These are phyloP conservation scores for Sclerotinia borealis DNA, from an alignment of 2,329 filamentous ascomycete species.

Conservation along the genomic window DNA sequence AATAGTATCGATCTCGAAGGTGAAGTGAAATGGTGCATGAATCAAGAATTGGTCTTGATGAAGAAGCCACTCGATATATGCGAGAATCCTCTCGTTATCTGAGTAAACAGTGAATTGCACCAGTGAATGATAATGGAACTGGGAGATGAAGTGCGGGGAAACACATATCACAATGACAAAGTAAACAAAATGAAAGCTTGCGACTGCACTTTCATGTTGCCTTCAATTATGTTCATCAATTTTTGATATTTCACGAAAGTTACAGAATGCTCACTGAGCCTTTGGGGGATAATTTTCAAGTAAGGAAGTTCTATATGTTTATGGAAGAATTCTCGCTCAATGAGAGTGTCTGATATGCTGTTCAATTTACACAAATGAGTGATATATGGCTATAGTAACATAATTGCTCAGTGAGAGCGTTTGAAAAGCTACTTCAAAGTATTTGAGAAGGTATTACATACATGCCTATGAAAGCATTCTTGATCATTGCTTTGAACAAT, in stretches of 20 bases:
- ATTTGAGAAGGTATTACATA: not conserved
- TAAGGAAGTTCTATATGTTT: not conserved
- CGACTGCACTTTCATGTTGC: not conserved
- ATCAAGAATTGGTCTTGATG: not conserved
- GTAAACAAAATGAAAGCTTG: not conserved
- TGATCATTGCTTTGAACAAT: not conserved
- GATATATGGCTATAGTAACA: not conserved
- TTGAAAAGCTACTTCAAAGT: not conserved
- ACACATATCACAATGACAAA: not conserved
- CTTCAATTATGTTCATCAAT: not conserved
- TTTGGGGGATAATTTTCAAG: not conserved
- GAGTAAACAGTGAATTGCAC: not conserved
- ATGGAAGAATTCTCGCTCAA: not conserved
- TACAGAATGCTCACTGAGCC: not conserved
- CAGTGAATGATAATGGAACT: not conserved
- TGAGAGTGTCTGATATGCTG: not conserved
- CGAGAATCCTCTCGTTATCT: not conserved
- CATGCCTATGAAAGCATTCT: not conserved
- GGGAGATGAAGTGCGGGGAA: not conserved
- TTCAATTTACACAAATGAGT: not conserved
- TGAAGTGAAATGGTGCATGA: not conserved
- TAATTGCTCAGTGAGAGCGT: not conserved
- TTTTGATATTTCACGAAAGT: not conserved
- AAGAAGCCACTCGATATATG: not conserved
- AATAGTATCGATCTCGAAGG: not conserved